Conservation (phyloP, 2,329 filamentous ascomycete genomes). For the Sphaerulina populicola region DNA sequence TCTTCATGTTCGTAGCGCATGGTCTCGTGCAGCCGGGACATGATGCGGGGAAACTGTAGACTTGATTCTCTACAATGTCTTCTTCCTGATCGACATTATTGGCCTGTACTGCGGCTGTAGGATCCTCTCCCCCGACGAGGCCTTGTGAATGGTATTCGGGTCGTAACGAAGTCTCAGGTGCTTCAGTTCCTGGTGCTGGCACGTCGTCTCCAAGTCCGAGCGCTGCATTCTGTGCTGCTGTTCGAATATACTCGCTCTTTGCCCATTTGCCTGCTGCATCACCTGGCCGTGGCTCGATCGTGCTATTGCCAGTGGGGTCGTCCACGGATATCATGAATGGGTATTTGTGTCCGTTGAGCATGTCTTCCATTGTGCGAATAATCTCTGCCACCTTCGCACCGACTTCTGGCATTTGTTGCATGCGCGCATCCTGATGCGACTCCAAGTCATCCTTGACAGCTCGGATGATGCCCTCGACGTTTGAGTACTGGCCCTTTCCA, state of each 20-base stretch:
- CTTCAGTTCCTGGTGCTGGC: conserved; percentile 35
- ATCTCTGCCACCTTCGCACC: conserved; percentile 69
- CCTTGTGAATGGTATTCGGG: conserved; percentile 45
- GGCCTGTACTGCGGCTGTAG: conserved; percentile 8
- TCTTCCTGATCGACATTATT: conserved; percentile 46
- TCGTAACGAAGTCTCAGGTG: conserved; percentile 50
- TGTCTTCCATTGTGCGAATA: conserved; percentile 63
- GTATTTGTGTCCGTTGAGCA: conserved; percentile 68
- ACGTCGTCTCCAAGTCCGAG: conserved; percentile 60
- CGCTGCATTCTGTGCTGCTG: conserved; percentile 73
- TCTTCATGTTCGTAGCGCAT: conserved; percentile 94
- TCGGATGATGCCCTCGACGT: conserved; percentile 78
- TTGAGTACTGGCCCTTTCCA: conserved; percentile 83
- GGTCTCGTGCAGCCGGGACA: conserved; percentile 84
- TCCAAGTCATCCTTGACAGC: conserved; percentile 74
- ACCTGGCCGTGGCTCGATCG: conserved; percentile 75
- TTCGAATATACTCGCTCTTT: conserved; percentile 74
- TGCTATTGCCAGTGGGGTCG: conserved; percentile 91
- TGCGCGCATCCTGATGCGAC: conserved; percentile 72
- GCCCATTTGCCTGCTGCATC: conserved; percentile 81
- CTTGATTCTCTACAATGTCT: conserved; percentile 84
- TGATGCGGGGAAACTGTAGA: conserved; percentile 84
- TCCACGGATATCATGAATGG: conserved; percentile 85
- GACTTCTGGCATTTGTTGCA: conserved; percentile 67
- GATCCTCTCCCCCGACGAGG: conserved; percentile 31